Evolutionary conservation across 129 eudicot genomes (phyloP), one percentile per base, ranked within the genome.

Genomic region (Pseudognaphalium luteoalbum): DNA sequence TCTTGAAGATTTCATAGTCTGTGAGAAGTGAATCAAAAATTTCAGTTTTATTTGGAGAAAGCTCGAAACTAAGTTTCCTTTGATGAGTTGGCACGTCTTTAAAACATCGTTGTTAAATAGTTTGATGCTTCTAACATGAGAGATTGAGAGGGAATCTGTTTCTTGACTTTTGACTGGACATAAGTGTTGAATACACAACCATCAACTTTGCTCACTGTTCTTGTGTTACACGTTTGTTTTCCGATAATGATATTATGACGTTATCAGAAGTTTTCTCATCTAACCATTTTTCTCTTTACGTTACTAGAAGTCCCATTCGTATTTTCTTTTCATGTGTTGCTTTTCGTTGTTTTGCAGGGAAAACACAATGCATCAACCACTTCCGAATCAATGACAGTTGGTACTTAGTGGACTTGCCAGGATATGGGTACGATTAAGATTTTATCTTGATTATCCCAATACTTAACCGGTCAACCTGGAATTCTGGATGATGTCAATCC

Each of bases 331-430:
- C 81, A 70, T 77, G 52, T 17, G 4, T 69, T 28, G 52, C 28
- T 33, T 66, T 47, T 68, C 17, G 47, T 78, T 68, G 57, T 37
- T 65, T 74, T 89, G 81, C 90, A 94, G 98, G 98, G 57, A 94
- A 94, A 74, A 94, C 98, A 74, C 98, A 91, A 80, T 94, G 98
- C 82, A 94, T 94, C 90, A 94, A 94, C 85, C 98, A 94, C 84
- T 94, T 94, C 66, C 90, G 88, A 35, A 84, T 94, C 14, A 91
- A 94, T 69, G 96, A 89, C 76, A 91, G 97, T 84, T 94, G 98
- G 98, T 91, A 83, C 82, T 86, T 94, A 56, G 98, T 91, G 63
- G 97, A 94, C 83, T 84, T 94, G 74, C 98, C 98, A 64, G 97
- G 96, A 83, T 94, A 87, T 29, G 98, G 97, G 98, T 94, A 91